phyloP scores from a whole-genome alignment of 805 yeast species.

The Komagataella populi region DNA sequence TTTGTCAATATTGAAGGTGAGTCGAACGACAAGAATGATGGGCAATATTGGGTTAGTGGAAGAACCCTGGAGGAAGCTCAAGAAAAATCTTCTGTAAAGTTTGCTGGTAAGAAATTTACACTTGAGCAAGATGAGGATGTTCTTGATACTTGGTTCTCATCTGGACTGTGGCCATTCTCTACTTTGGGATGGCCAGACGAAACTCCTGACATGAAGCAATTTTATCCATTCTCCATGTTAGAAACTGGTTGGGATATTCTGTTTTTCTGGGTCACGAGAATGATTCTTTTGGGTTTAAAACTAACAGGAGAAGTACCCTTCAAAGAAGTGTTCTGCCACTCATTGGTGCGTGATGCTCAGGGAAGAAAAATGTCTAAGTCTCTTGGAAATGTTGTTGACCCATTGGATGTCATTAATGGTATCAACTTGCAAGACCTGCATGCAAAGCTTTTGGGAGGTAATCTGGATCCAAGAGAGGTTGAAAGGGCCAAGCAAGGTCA shows the following conservation, averaged over 20 bases:
- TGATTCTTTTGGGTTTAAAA: constrained; percentile 85
- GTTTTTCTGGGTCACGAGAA: constrained; percentile 97
- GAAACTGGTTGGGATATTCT: constrained; percentile 99
- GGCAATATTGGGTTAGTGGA: constrained; percentile 85
- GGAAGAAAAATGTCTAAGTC: constrained; percentile 99
- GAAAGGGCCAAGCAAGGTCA: constrained; percentile 84
- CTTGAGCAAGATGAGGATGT: constrained; percentile 96
- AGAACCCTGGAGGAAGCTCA: constrained; percentile 73
- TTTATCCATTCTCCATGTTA: constrained; percentile 84
- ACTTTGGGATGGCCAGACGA: constrained; percentile 91
- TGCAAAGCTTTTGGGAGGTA: constrained; percentile 65
- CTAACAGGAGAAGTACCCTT: constrained; percentile 87
- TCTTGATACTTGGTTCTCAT: constrained; percentile 96
- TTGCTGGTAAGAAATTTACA: constrained; percentile 55
- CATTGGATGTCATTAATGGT: constrained; percentile 87
- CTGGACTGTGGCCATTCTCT: constrained; percentile 96
- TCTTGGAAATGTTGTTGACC: constrained; percentile 93
- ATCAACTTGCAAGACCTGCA: constrained; percentile 69
- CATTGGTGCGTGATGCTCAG: constrained; percentile 97
- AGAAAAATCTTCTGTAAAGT: constrained; percentile 62
- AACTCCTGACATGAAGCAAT: constrained; percentile 58
- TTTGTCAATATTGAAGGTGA: constrained; percentile 72
- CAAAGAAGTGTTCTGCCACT: constrained; percentile 95
- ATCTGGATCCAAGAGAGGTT: constrained; percentile 80
- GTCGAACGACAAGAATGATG: constrained; percentile 46